Evolutionary conservation across 352 stramenopile genomes (phyloP).

Genomic region (Peronospora destructor): DNA sequence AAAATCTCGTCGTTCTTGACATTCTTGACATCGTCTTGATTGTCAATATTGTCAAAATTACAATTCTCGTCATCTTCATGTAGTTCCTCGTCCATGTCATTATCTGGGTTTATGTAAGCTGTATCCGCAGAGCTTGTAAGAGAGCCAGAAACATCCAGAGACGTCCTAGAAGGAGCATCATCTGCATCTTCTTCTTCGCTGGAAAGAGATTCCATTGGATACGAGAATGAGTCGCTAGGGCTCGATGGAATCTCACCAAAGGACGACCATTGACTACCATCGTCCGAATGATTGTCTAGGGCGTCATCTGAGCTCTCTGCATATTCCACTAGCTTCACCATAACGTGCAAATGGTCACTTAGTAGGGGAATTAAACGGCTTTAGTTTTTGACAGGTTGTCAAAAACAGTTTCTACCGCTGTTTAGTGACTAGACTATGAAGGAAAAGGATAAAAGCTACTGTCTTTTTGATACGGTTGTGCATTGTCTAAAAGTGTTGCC

Average conservation of each 20-base stretch:
- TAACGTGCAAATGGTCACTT: slow-evolving; percentile 5
- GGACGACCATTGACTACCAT: slow-evolving; percentile 25
- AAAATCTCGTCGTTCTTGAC: slow-evolving; percentile 1
- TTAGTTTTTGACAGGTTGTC: background rate
- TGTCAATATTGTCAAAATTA: slow-evolving; percentile 1
- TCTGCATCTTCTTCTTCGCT: slow-evolving; percentile 26
- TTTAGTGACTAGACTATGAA: slow-evolving; percentile 10
- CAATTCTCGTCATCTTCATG: background rate
- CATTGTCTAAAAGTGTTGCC: background rate
- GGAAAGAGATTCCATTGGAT: slow-evolving; percentile 17
- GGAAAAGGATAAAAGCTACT: background rate
- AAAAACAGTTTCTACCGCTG: slow-evolving; percentile 2
- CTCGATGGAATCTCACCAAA: slow-evolving; percentile 28
- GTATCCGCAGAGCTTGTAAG: slow-evolving; percentile 21
- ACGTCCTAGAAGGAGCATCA: slow-evolving; percentile 23
- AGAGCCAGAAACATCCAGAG: slow-evolving; percentile 13
- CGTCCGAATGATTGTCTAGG: slow-evolving; percentile 9
- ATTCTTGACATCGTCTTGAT: background rate
- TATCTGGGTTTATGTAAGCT: slow-evolving; percentile 21
- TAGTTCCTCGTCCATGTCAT: slow-evolving; percentile 12
- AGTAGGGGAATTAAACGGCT: slow-evolving; percentile 1
- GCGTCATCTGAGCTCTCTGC: slow-evolving; percentile 45
- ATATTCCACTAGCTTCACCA: slow-evolving; percentile 46
- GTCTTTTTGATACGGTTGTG: background rate
- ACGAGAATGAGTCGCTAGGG: slow-evolving; percentile 26